These are phyloP conservation scores for Chrysoporthe cubensis DNA, from an alignment of 2,329 filamentous ascomycete species.

Conservation along the genomic window DNA sequence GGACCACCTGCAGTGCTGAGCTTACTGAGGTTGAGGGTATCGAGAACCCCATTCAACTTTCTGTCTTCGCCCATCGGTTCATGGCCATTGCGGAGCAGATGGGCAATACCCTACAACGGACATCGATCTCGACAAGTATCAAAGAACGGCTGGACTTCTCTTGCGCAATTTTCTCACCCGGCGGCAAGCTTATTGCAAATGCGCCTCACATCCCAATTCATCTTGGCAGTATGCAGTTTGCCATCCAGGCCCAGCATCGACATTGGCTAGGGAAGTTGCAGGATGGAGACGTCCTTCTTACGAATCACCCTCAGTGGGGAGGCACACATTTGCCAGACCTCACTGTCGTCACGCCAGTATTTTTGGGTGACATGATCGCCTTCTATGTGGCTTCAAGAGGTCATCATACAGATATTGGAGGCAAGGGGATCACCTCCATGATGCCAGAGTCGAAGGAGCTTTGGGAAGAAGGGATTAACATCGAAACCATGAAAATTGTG, in stretches of 20 bases:
- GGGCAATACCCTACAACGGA: conserved; percentile 60
- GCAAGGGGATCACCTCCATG: conserved; percentile 46
- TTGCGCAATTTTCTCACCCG: conserved; percentile 47
- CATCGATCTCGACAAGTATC: conserved; percentile 55
- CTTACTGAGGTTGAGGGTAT: not conserved
- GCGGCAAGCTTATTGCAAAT: conserved; percentile 47
- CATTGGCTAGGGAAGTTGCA: conserved; percentile 39
- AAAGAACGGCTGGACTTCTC: conserved; percentile 49
- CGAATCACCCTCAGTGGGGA: conserved; percentile 45
- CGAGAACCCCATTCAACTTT: conserved; percentile 54
- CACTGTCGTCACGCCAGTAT: conserved; percentile 46
- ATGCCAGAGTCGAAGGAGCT: conserved; percentile 45
- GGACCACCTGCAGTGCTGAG: too few relatives aligned
- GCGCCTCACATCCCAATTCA: conserved; percentile 47
- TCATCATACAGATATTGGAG: conserved; percentile 45
- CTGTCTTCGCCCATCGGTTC: conserved; percentile 59
- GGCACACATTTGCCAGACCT: conserved; percentile 47
- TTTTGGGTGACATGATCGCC: conserved; percentile 37
- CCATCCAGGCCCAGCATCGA: conserved; percentile 43
- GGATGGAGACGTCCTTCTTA: conserved; percentile 45
- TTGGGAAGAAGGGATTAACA: conserved; percentile 49
- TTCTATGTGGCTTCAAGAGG: conserved; percentile 46
- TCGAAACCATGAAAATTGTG: conserved; percentile 44
- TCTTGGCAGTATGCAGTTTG: conserved; percentile 48
- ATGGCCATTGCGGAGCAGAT: conserved; percentile 65